A percentile compares a stretch with the other conserved stretches of the same genome.
These are phyloP conservation scores for Citrus hindsii DNA, from an alignment of 345 rosid genomes.

Conservation along the genomic window DNA sequence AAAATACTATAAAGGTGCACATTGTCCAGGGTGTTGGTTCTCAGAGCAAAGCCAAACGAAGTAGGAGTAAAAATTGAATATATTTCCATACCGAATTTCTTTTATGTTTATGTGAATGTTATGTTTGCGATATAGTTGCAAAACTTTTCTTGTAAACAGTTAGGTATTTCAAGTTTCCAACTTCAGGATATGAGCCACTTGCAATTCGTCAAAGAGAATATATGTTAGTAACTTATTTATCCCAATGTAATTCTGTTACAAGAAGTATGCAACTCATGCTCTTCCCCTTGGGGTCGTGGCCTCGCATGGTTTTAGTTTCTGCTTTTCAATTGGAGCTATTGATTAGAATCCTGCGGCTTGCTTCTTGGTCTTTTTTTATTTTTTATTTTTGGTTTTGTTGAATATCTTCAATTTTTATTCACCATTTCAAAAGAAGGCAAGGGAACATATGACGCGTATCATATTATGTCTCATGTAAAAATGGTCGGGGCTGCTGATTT, in stretches of 20 bases:
- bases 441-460: neutral
- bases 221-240: neutral
- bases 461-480: neutral
- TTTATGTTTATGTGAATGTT: neutral
- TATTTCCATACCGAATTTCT: neutral
- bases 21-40: neutral
- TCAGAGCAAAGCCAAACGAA: neutral
- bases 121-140: neutral
- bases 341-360: neutral
- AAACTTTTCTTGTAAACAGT: neutral
- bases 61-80: neutral
- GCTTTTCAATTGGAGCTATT: neutral
- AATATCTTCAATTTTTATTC: neutral
- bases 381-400: neutral
- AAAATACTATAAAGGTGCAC: conserved; percentile 8
- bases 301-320: neutral
- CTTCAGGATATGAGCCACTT: neutral
- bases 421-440: neutral
- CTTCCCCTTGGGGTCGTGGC: neutral
- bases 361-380: neutral
- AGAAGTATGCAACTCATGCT: no score
- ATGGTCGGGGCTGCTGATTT: neutral
- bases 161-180: neutral
- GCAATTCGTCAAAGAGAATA: neutral
- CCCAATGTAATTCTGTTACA: neutral